Conservation (phyloP, 108 stramenopile genomes). For the Ochromonas danica region DNA sequence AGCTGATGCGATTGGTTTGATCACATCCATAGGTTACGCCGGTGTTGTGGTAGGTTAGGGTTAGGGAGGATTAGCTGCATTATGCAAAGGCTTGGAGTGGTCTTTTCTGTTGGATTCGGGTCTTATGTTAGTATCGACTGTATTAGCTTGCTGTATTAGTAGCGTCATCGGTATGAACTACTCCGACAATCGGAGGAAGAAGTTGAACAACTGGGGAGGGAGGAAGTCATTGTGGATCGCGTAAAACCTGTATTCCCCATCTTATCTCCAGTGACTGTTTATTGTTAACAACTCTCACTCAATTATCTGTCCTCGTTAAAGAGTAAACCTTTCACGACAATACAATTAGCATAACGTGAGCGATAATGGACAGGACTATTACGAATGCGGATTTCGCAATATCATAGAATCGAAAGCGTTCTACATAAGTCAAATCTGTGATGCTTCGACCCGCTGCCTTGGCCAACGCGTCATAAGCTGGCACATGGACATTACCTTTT, state of each 20-base stretch:
- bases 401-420: constrained; percentile 1
- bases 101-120: not conserved
- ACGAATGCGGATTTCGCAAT: not conserved
- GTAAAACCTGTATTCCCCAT: too few relatives aligned
- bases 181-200: too few relatives aligned
- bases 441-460: not conserved
- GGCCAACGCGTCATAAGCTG: not conserved
- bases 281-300: too few relatives aligned
- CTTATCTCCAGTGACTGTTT: too few relatives aligned
- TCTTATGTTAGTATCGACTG: too few relatives aligned
- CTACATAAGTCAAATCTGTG: not conserved
- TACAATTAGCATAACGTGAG: constrained; percentile 2
- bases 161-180: too few relatives aligned
- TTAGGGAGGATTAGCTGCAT: not conserved
- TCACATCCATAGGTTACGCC: not conserved
- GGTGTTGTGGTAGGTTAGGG: not conserved
- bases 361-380: not conserved
- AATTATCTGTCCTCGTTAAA: too few relatives aligned
- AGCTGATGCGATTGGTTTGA: not conserved
- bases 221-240: too few relatives aligned
- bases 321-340: constrained; percentile 8
- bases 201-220: too few relatives aligned
- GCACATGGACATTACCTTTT: not conserved
- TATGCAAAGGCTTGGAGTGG: not conserved
- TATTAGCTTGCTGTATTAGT: too few relatives aligned